Conservation (phyloP, 1,284 basidiomycete species). For the Ustilago vetiveriae region DNA sequence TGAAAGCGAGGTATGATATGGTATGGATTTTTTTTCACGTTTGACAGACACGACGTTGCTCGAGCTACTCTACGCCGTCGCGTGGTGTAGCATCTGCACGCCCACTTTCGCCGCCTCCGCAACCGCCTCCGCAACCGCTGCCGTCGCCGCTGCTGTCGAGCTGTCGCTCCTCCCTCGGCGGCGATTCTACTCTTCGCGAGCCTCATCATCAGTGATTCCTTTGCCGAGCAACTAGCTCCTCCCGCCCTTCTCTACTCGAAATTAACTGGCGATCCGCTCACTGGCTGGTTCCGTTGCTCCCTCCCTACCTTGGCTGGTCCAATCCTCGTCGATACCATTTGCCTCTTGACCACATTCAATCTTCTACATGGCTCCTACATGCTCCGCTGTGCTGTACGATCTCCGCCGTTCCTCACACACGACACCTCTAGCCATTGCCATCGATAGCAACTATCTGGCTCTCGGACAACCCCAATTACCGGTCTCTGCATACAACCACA, state of each 20-base stretch:
- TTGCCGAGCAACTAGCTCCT: constrained; percentile 1
- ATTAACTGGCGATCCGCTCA: background rate
- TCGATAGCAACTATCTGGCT: too few relatives aligned
- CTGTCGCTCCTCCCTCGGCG: background rate
- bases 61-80: background rate
- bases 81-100: background rate
- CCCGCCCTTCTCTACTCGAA: background rate
- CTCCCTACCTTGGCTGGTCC: constrained; percentile 7
- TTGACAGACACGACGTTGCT: background rate
- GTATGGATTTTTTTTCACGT: background rate
- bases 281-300: too few relatives aligned
- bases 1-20: background rate
- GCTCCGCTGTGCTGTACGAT: background rate
- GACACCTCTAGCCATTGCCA: too few relatives aligned
- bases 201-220: constrained; percentile 1
- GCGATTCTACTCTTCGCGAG: background rate
- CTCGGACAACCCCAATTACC: background rate
- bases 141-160: too few relatives aligned
- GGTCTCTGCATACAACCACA: too few relatives aligned
- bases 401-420: too few relatives aligned
- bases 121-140: background rate
- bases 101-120: background rate
- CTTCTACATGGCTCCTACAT: background rate
- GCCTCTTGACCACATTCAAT: background rate
- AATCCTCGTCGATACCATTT: background rate